Percentiles rank a stretch among this genome's conserved stretches.
Evolutionary conservation across 345 rosid genomes (phyloP).

Genomic region (Tarenaya hassleriana): DNA sequence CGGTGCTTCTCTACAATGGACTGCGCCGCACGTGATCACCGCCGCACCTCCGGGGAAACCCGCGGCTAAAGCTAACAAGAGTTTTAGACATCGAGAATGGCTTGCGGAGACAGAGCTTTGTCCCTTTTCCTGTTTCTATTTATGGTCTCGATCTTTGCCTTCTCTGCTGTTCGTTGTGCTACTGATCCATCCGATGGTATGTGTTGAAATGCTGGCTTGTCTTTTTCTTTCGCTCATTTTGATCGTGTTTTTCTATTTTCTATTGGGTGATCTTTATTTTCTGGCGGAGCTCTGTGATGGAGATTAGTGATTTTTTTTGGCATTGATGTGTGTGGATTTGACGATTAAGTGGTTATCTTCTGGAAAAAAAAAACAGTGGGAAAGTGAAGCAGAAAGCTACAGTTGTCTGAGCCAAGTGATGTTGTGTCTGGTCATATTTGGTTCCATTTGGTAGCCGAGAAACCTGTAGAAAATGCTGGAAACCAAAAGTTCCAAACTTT

Average conservation of each 20-base stretch:
- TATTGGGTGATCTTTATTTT: slow-evolving; percentile 14
- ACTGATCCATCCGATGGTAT: slow-evolving; percentile 53
- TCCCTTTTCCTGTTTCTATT: slow-evolving; percentile 17
- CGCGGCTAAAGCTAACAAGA: not conserved
- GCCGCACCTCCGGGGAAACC: slow-evolving; percentile 12
- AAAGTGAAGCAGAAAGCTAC: slow-evolving; percentile 10
- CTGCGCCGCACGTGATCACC: slow-evolving; percentile 25
- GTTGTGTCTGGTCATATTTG: too few species aligned
- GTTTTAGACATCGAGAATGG: slow-evolving; percentile 23
- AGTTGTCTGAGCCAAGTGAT: not conserved
- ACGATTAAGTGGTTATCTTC: slow-evolving; percentile 12
- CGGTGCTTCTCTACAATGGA: slow-evolving; percentile 23
- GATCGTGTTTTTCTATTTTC: too few species aligned
- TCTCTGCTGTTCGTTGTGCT: slow-evolving; percentile 32
- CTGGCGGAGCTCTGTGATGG: slow-evolving; percentile 8
- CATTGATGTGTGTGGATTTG: slow-evolving; percentile 17
- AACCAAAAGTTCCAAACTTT: too few species aligned
- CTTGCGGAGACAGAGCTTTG: slow-evolving; percentile 17
- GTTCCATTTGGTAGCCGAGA: not conserved
- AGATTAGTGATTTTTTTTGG: slow-evolving; percentile 12
- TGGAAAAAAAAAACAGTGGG: slow-evolving; percentile 18
- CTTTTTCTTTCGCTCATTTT: not conserved
- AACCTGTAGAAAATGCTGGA: too few species aligned
- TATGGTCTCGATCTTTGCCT: slow-evolving; percentile 24
- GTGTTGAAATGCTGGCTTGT: not conserved